Base-by-base conservation (phyloP, 371 early-diverging fungal genomes). In the Antonospora locustae region DNA sequence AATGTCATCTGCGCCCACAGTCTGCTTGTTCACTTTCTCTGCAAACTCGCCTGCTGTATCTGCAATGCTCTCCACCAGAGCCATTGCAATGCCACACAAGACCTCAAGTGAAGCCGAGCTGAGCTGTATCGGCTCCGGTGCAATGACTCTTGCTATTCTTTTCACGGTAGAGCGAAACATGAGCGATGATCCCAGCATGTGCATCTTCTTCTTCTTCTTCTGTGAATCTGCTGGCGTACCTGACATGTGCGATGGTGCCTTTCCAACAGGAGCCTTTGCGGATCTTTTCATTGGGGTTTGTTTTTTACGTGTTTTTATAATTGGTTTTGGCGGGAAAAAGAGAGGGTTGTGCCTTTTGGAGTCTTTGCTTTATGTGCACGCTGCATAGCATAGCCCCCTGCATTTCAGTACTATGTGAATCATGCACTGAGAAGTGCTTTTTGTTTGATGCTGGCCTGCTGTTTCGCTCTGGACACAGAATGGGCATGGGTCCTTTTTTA, bases 1-100 rank as follows among this genome's bases (percentile, higher is more conserved):
- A 22, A 73, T 61, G 25, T 73, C 74, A 41, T 73, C 74, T 12
- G 62, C 66, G 39, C 69, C 69, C 16, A 73, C 58, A n/a, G 74
- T 73, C 22, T 70, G 65, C 43, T 71, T 73, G 19, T 61, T 61
- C 17, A 69, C 71, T 49, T 73, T 73, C 41, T 61, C 56, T 39
- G 69, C 65, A 9, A 73, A 55, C 20, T 63, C 69, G 22, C 37
- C 55, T 5, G 69, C 63, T 20, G 48, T 55, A 0, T 54, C 38
- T 1, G 66, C 50, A 24, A 54, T 32, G 23, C 38, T 66, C 9
- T 66, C 69, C 24, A 69, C 49, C 23, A 73, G 49, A 32, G 69
- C 67, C 24, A 55, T 51, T 16, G 67, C 57, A 30, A 73, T 73
- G 30, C 64, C 69, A 50, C 70, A 73, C 3, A 73, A 54, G 47